phyloP scores from a whole-genome alignment of 2,329 filamentous ascomycete species.

The Diatrype stigma region DNA sequence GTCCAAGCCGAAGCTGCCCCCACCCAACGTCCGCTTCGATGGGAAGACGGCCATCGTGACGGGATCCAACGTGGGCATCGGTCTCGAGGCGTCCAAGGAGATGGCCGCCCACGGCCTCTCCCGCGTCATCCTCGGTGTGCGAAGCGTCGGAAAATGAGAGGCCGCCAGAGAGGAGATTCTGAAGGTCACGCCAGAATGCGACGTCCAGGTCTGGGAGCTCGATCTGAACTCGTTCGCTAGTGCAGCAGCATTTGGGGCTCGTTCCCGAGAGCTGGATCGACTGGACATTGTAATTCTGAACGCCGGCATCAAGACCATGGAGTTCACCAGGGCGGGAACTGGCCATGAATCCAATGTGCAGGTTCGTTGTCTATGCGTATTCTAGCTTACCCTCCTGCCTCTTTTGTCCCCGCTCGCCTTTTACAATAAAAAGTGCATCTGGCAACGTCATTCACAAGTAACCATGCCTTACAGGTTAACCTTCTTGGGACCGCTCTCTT shows the following conservation, averaged over 20 bases:
- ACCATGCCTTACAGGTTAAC: constrained; percentile 9
- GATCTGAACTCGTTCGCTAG: constrained; percentile 14
- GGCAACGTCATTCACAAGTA: no score
- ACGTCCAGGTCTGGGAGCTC: constrained; percentile 12
- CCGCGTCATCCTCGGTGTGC: constrained; percentile 13
- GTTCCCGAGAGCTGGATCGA: constrained; percentile 9
- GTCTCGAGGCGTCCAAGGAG: constrained; percentile 16
- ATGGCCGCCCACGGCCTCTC: constrained; percentile 12
- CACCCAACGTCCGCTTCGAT: constrained; percentile 6
- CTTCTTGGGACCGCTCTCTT: constrained; percentile 16
- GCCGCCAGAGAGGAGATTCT: constrained; percentile 8
- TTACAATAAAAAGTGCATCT: no score
- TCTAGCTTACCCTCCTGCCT: no score
- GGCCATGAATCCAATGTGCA: constrained; percentile 15
- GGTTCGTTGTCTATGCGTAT: not conserved
- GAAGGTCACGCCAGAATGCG: constrained; percentile 3
- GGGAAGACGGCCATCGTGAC: constrained; percentile 15
- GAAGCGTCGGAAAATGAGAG: constrained; percentile 9
- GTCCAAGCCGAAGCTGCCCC: constrained; percentile 12
- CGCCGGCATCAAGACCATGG: constrained; percentile 13
- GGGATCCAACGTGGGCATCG: constrained; percentile 13
- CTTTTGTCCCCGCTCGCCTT: no score
- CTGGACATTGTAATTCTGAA: constrained; percentile 14
- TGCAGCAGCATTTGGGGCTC: constrained; percentile 10
- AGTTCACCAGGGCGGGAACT: constrained; percentile 10